Evolutionary conservation across 208 protist species (phyloP), one percentile per base, ranked within the genome.

Genomic region (Leishmania guyanensis): DNA sequence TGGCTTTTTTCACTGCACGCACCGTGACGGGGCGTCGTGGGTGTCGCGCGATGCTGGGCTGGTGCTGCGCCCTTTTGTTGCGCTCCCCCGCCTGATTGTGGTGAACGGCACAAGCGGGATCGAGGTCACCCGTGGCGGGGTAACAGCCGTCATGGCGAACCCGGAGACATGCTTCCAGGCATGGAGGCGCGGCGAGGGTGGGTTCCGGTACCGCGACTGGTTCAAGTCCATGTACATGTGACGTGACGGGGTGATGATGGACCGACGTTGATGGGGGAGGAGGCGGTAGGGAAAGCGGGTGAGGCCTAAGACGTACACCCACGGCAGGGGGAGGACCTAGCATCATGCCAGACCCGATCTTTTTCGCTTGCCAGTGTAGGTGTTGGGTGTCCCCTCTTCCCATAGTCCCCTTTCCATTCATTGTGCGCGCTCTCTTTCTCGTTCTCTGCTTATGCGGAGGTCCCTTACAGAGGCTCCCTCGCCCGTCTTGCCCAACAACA

Each of bases 1-100:
- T 53, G 94, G 94, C 79, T 97, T 97, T 80, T 96, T 90, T 77
- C 94, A 97, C 78, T 92, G 88, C 79, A 88, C 85, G 6, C 92
- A 95, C 77, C 89, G 90, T 46, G 81, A 95, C 69, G 94, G 94
- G 22, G 92, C 89, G 53, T 91, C 86, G 71, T 95, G 90, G 92
- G 89, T 97, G 79, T 70, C 76, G 81, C 84, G 92, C 20, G 94
- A 97, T 77, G 73, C 86, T 20, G 92, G 92, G 10, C 36, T 97
- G 26, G 87, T 88, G 84, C 56, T 91, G 33, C 73, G 86, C 20
- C 85, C 84, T 48, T 70, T 93, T 4, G 76, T 85, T 48, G 88
- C 91, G 51, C 58, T 97, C 51, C 94, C 94, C 12, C 89, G 89
- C 3, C 86, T 95, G 3, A 73, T 93, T 48, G 86, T 97, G 16